Evolutionary conservation across 148 eudicot genomes (phyloP), one percentile per base, ranked within the genome.

Genomic region (Chenopodium suecicum): DNA sequence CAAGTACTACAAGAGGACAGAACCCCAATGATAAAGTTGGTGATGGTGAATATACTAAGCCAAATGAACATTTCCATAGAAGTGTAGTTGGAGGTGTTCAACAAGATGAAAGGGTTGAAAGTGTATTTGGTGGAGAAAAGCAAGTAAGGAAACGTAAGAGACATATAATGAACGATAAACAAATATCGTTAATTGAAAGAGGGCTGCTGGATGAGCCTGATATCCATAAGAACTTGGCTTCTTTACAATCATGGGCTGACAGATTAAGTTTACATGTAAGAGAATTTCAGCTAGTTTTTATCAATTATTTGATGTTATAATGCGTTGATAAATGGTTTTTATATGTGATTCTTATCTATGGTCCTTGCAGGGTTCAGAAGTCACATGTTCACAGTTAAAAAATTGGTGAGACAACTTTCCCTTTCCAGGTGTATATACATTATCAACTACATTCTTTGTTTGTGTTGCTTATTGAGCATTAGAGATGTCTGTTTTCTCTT

Each of bases 351-450:
- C 62, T 34, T 77, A 44, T 82, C 63, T 84, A 54, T 83, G 79
- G 80, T 85, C 78, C 74, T 87, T 82, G 80, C 91, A 95, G 98
- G 98, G 98, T 79, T 83, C 97, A 82, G 98, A 95, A 85, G 90
- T 95, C 78, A 90, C 98, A 32, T 63, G 86, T 82, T 84, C 93
- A 63, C 97, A 94, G 83, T 88, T 96, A 32, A 96, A 94, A 83
- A 96, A 94, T 84, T 96, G 99, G 99, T 94, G 85, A 89, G 89
- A 37, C 44, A 63, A 19, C 81, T 70, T n/a, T 37, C 41, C 14
- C 1, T 63, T 32, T 64, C 20, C 25, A 47, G 13, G 23, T 48
- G 6, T 69, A 52, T 3, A 76, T 23, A 74, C 44, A 41, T 41
- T 41, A 41, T 41, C 7, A 5, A 41, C 44, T 41, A 41, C 44